Evolutionary conservation across 768 basidiomycete genomes (phyloP).

Genomic region (Lactarius psammicola): DNA sequence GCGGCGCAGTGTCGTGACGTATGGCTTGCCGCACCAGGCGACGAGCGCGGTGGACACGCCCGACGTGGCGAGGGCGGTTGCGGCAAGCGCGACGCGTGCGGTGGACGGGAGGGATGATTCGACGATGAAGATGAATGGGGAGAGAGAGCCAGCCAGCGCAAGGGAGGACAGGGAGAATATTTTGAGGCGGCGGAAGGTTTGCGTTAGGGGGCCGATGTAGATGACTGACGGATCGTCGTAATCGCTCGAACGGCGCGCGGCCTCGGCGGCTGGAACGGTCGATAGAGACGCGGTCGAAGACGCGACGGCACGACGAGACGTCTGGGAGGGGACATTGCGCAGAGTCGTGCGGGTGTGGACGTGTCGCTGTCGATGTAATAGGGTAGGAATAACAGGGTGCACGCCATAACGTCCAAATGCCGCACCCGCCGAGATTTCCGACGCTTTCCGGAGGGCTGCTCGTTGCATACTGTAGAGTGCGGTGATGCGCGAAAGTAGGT

Average conservation of each 20-base stretch:
- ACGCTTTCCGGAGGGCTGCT: background rate
- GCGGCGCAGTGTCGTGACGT: conserved; percentile 63
- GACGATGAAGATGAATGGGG: conserved; percentile 80
- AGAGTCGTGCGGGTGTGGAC: background rate
- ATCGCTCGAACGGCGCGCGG: conserved; percentile 6
- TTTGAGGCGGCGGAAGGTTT: conserved; percentile 76
- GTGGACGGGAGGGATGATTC: conserved; percentile 71
- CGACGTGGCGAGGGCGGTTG: conserved; percentile 69
- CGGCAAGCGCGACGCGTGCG: conserved; percentile 66
- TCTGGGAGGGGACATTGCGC: background rate
- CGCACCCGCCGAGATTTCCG: background rate
- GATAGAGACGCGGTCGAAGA: conserved; percentile 5
- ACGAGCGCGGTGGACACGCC: conserved; percentile 73
- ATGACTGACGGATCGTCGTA: conserved; percentile 34
- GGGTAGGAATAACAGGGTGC: background rate
- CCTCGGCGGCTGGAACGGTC: background rate
- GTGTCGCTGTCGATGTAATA: background rate
- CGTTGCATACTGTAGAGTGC: conserved; percentile 10
- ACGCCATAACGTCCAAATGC: background rate
- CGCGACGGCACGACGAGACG: conserved; percentile 1
- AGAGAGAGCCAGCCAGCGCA: conserved; percentile 59
- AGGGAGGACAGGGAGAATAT: conserved; percentile 81
- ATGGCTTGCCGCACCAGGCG: conserved; percentile 67
- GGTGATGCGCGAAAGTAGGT: background rate
- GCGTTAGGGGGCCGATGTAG: conserved; percentile 72